These are phyloP conservation scores for Cladosporium sp. DNA, from an alignment of 2,329 filamentous ascomycete species.

Conservation along the genomic window DNA sequence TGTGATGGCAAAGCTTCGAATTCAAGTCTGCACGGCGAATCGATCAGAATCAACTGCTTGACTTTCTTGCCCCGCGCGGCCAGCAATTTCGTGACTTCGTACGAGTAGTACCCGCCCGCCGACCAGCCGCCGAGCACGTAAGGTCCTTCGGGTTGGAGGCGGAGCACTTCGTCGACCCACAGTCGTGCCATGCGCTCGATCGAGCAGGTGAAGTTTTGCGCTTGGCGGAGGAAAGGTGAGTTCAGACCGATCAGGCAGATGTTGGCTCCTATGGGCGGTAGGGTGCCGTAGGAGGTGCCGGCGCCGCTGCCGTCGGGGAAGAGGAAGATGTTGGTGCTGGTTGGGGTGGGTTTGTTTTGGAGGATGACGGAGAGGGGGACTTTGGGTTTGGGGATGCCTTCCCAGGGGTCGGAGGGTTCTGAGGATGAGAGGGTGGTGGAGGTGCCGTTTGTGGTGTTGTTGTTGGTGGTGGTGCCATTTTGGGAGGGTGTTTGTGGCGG, in stretches of 20 bases:
- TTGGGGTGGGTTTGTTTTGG: conserved; percentile 53
- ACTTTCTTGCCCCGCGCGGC: conserved; percentile 46
- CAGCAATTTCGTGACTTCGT: conserved; percentile 47
- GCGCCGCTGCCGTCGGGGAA: conserved; percentile 53
- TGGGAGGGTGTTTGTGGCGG: not conserved
- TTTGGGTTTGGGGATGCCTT: conserved; percentile 29
- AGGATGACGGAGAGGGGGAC: conserved; percentile 48
- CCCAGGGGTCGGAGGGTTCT: conserved; percentile 27
- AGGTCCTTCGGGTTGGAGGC: conserved; percentile 63
- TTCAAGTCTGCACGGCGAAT: conserved; percentile 50
- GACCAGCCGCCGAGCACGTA: conserved; percentile 55
- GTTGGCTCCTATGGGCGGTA: conserved; percentile 49
- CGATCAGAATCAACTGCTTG: conserved; percentile 49
- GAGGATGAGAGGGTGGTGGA: not conserved
- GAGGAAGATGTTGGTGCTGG: conserved; percentile 52
- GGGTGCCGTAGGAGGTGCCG: conserved; percentile 64
- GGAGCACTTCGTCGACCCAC: conserved; percentile 66
- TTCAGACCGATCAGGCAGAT: conserved; percentile 55
- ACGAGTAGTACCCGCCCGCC: conserved; percentile 52
- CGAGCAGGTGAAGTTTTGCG: conserved; percentile 61
- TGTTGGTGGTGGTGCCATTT: not conserved
- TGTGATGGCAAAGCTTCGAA: conserved; percentile 48
- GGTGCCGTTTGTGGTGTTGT: not conserved
- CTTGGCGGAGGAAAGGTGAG: conserved; percentile 67
- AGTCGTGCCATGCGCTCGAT: conserved; percentile 61